These are phyloP conservation scores for Syzygium oleosum DNA, from an alignment of 345 rosid species.

Conservation along the genomic window DNA sequence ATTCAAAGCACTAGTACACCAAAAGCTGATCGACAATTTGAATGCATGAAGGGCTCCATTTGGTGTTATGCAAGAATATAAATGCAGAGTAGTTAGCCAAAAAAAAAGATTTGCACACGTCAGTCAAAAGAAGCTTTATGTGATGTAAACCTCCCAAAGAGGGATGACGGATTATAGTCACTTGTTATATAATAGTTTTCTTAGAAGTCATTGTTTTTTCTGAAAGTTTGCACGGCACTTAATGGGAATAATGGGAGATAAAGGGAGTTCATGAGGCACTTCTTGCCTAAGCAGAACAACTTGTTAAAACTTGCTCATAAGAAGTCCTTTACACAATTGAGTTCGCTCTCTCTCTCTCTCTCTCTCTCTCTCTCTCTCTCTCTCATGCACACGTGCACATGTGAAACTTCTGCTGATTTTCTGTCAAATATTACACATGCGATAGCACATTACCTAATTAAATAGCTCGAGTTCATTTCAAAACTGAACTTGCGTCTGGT, in stretches of 20 bases:
- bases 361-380: no score
- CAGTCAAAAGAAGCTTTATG: background rate
- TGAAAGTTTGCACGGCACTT: background rate
- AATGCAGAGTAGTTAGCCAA: background rate
- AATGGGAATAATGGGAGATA: background rate
- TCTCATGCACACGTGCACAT: no score
- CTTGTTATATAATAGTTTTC: background rate
- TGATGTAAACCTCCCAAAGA: background rate
- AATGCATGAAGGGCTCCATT: background rate
- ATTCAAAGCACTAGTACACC: background rate
- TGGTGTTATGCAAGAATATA: background rate
- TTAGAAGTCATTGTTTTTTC: background rate
- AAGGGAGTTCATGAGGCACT: background rate
- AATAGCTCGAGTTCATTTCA: background rate
- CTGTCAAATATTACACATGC: no score
- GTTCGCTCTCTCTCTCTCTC: no score
- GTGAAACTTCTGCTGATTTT: no score
- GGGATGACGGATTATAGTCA: background rate
- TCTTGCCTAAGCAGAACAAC: background rate
- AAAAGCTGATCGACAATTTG: background rate
- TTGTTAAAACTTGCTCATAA: background rate
- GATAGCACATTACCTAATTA: no score
- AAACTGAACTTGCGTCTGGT: background rate
- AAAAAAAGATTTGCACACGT: background rate
- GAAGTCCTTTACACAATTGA: background rate